Conservation (phyloP, 208 protist genomes). For the Zelonia costaricensis region DNA sequence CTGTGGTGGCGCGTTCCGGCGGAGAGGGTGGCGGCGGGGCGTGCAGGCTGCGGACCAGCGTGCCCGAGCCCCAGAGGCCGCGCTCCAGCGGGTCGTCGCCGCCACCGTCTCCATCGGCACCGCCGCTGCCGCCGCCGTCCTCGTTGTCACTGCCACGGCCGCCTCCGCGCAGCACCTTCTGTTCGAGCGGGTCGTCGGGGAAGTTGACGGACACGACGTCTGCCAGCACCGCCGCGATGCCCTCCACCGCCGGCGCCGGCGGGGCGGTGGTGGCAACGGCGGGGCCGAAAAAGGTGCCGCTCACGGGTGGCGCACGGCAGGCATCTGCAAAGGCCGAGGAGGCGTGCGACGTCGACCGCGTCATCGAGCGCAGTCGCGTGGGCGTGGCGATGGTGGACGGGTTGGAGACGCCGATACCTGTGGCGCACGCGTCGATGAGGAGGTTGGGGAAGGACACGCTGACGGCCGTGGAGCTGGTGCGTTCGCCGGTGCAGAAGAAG, state of each 20-base stretch:
- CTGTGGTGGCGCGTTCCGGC: too few species aligned
- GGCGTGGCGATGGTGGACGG: conserved; percentile 14
- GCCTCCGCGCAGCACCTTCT: conserved; percentile 31
- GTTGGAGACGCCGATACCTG: neutral
- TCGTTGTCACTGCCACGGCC: too few species aligned
- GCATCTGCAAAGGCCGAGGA: neutral
- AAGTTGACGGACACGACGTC: too few species aligned
- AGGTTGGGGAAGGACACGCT: conserved; percentile 14
- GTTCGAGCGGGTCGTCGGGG: conserved; percentile 31
- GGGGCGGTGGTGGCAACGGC: neutral
- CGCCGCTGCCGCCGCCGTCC: neutral
- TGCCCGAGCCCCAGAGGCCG: too few species aligned
- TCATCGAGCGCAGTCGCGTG: conserved; percentile 1
- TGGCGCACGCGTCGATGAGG: neutral
- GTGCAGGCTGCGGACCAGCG: too few species aligned
- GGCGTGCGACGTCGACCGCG: neutral
- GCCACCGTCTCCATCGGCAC: neutral
- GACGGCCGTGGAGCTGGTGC: conserved; percentile 1
- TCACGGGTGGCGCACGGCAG: too few species aligned
- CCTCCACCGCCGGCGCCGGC: neutral
- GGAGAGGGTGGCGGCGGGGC: too few species aligned
- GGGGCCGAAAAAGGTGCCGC: too few species aligned
- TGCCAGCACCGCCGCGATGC: neutral
- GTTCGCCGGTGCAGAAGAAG: conserved; percentile 6
- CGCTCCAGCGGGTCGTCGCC: neutral